Evolutionary conservation across 768 basidiomycete genomes (phyloP), one percentile per base, ranked within the genome.

Genomic region (Grammothele lineata): DNA sequence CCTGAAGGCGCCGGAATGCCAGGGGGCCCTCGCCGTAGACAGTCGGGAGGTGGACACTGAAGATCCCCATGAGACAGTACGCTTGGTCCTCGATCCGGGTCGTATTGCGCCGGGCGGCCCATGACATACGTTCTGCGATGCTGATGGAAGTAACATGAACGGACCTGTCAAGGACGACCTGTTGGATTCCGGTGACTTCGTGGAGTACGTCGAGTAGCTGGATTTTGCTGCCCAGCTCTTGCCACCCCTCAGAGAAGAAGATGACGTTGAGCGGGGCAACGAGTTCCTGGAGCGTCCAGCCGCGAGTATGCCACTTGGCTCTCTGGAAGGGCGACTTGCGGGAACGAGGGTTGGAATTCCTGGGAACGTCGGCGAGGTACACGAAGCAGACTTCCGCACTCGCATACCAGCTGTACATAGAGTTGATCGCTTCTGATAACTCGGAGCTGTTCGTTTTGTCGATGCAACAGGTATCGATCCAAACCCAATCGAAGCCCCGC

Each of bases 251-350:
- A 5, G 39, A 40, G 2, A 40, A 26, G 33, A 47, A 47, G 38
- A 40, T 25, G 30, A 47, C 38, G 23, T 40, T 17, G 19, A 25
- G 8, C 9, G 45, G 45, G 3, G 45, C 45, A 14, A 47, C 34
- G 38, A 40, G 38, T 24, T 47, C 45, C 14, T 47, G 45, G 5
- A 47, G 33, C 6, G 45, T 47, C 45, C 45, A 47, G 10, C 45
- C 38, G 14, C 45, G 38, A 2, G 21, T 47, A 39, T 34, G 37
- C 45, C 45, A 47, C n/a, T n/a, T 23, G n/a, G 25, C 23, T 32
- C 35, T 17, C 8, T 32, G 38, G 39, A 47, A 47, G 2, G 27
- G 21, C 12, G 45, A 47, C 30, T 21, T 32, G 32, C 19, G 21
- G 9, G n/a, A 5, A 11, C 37, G 37, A 10, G 37, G 25, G 19